Percentiles rank a stretch among this genome's conserved stretches.
Evolutionary conservation across 108 stramenopile genomes (phyloP).

Genomic region (Cyclotella distinguenda): DNA sequence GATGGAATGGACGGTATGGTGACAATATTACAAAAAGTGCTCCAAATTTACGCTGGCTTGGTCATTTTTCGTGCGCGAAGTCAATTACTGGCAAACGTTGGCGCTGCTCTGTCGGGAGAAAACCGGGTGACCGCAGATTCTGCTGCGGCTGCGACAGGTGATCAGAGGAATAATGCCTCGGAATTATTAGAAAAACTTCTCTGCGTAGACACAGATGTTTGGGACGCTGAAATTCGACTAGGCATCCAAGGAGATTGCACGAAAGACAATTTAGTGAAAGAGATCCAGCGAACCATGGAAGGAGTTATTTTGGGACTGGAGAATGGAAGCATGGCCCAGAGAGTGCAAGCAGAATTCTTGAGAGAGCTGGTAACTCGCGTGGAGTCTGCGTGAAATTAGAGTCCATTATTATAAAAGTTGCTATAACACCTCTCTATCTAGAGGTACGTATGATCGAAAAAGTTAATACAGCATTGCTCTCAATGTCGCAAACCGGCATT

Average conservation of each 20-base stretch:
- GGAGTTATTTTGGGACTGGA: slow-evolving; percentile 82
- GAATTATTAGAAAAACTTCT: slow-evolving; percentile 70
- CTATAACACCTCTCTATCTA: too few relatives aligned
- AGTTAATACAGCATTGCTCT: too few relatives aligned
- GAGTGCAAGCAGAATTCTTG: slow-evolving; percentile 91
- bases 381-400: slow-evolving; percentile 51
- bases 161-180: slow-evolving; percentile 31
- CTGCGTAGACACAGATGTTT: slow-evolving; percentile 69
- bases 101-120: slow-evolving; percentile 42
- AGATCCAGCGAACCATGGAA: slow-evolving; percentile 87
- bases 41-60: slow-evolving; percentile 87
- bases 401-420: neutral
- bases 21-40: slow-evolving; percentile 76
- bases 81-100: slow-evolving; percentile 40
- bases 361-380: slow-evolving; percentile 75
- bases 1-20: slow-evolving; percentile 93
- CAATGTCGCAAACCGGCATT: too few relatives aligned
- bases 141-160: slow-evolving; percentile 11
- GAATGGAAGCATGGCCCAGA: slow-evolving; percentile 88
- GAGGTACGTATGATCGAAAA: too few relatives aligned
- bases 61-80: slow-evolving; percentile 63
- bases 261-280: slow-evolving; percentile 55
- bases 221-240: slow-evolving; percentile 65
- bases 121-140: slow-evolving; percentile 43
- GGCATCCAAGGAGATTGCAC: slow-evolving; percentile 42